Evolutionary conservation across 2,329 filamentous ascomycete species (phyloP).

Genomic region (Pseudophaeomoniella oleicola): DNA sequence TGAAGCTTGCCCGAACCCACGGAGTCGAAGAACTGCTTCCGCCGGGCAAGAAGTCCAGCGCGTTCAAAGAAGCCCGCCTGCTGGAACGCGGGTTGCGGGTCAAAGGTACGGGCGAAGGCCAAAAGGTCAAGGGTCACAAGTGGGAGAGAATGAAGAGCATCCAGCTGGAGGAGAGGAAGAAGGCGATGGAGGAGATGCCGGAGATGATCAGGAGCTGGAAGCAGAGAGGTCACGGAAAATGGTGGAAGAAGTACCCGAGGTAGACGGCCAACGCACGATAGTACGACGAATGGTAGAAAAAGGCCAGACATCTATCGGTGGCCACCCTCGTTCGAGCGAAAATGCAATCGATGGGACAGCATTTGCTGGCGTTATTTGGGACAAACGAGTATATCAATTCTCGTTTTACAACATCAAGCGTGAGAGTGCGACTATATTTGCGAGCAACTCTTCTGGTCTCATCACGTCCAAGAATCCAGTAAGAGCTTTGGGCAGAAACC

Average conservation of each 20-base stretch:
- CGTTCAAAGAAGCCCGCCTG: slow-evolving; percentile 49
- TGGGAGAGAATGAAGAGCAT: slow-evolving; percentile 77
- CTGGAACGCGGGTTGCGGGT: slow-evolving; percentile 70
- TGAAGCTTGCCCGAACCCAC: slow-evolving; percentile 66
- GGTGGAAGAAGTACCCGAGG: slow-evolving; percentile 62
- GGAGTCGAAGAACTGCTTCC: slow-evolving; percentile 73
- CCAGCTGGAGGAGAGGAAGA: slow-evolving; percentile 73
- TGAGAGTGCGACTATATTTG: too few species aligned
- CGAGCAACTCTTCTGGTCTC: too few species aligned
- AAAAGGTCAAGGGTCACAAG: slow-evolving; percentile 87
- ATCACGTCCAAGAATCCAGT: too few species aligned
- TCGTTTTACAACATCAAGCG: too few species aligned
- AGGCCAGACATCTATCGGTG: too few species aligned
- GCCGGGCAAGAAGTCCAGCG: slow-evolving; percentile 59
- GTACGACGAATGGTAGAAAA: too few species aligned
- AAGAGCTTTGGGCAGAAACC: too few species aligned
- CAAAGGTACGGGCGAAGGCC: slow-evolving; percentile 83
- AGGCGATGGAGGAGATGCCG: slow-evolving; percentile 92
- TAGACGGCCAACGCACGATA: too few species aligned
- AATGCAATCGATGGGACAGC: too few species aligned
- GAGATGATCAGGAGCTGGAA: slow-evolving; percentile 87
- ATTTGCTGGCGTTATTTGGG: too few species aligned
- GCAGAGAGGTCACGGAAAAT: slow-evolving; percentile 64
- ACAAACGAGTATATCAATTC: too few species aligned
- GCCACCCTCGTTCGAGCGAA: too few species aligned